phyloP scores from a whole-genome alignment of 345 rosid species.

The Citrus glauca region DNA sequence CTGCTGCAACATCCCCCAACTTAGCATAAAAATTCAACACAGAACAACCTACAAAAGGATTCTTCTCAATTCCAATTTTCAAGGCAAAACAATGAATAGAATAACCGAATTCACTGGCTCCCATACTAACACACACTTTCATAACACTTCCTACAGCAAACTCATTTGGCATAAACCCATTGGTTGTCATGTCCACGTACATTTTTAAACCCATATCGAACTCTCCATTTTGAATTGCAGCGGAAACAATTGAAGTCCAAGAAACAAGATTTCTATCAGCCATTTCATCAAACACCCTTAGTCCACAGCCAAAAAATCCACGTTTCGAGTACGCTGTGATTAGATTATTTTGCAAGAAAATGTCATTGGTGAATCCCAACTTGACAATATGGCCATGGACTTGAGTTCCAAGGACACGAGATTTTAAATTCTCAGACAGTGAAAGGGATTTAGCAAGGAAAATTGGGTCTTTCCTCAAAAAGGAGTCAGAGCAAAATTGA shows the following conservation, averaged over 20 bases:
- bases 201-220: slow-evolving; percentile 15
- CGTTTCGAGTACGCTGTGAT: slow-evolving; percentile 20
- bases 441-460: slow-evolving; percentile 22
- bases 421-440: slow-evolving; percentile 9
- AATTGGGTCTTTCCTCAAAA: slow-evolving; percentile 12
- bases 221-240: slow-evolving; percentile 16
- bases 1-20: slow-evolving; percentile 34
- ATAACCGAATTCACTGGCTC: slow-evolving; percentile 23
- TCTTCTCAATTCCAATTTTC: slow-evolving; percentile 25
- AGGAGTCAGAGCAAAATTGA: background rate
- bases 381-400: slow-evolving; percentile 28
- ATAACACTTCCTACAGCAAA: slow-evolving; percentile 33
- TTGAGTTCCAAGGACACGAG: slow-evolving; percentile 28
- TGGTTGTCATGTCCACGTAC: slow-evolving; percentile 24
- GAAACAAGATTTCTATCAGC: slow-evolving; percentile 31
- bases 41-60: slow-evolving; percentile 33
- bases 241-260: slow-evolving; percentile 35
- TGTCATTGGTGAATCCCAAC: slow-evolving; percentile 22
- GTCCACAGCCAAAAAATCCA: slow-evolving; percentile 17
- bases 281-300: slow-evolving; percentile 35
- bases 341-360: slow-evolving; percentile 31
- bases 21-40: slow-evolving; percentile 30
- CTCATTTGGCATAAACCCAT: slow-evolving; percentile 32
- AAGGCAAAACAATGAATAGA: slow-evolving; percentile 26
- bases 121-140: slow-evolving; percentile 23